Base-by-base conservation (phyloP, 23 red algal genomes). In the Gracilaria domingensis region DNA sequence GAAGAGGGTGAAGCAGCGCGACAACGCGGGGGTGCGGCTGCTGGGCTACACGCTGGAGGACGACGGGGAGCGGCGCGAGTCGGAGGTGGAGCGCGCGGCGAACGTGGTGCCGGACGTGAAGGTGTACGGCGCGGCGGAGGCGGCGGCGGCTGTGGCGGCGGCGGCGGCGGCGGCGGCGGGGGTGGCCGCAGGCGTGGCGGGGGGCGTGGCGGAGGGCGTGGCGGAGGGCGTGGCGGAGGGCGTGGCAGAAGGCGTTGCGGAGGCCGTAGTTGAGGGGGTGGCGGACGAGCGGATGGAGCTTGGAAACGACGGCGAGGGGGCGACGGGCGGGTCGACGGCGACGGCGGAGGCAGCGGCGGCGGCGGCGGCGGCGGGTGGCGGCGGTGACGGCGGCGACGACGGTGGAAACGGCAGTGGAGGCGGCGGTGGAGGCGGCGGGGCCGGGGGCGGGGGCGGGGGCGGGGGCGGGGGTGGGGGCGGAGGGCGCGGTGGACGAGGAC, bases 21-120 rank as follows among this genome's bases (percentile, higher is more conserved):
- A 50, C 33, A 85, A 26, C 39, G 81, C 8, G 1, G 72, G 72
- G 45, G 0, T 77, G 72, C 40, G 72, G 26, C 42, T 77, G 6
- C 42, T 77, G 39, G 72, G 72, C 1, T 77, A 51, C 72, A 12
- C 30, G 72, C 72, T 77, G 72, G 40, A 16, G 8, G 72, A 77
- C 17, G 72, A 77, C 40, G 23, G 4, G 4, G 72, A 77, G 72
- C 72, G 39, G 25, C 72, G 42, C 21, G 72, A 44, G 72, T 25
- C 39, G 39, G 72, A 77, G 72, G 45, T 77, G 72, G 72, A 77
- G 39, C 72, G 72, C 16, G 72, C 72, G 0, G 72, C 30, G 13
- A 51, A 45, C 40, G 72, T 77, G 38, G 72, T 77, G 72, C 72
- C 72, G 40, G 72, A 77, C 23, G 72, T 77, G 38, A 37, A 77